phyloP scores from a whole-genome alignment of 2,329 filamentous ascomycete species.

The Mollisiaceae sp. region DNA sequence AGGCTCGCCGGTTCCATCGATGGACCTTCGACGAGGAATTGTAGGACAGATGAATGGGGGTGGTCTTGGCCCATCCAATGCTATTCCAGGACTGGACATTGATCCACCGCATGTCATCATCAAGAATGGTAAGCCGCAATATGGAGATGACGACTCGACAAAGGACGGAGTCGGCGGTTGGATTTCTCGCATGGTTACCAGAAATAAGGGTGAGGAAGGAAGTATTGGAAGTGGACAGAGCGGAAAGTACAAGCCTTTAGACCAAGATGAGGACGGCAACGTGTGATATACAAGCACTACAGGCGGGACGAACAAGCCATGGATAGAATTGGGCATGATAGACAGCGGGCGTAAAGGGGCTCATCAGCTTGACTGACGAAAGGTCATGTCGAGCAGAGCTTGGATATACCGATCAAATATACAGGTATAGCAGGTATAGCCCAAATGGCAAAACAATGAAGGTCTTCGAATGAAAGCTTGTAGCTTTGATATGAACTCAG shows the following conservation, averaged over 20 bases:
- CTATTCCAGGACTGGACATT: conserved; percentile 82
- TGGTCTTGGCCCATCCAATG: conserved; percentile 62
- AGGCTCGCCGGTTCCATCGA: conserved; percentile 79
- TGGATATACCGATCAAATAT: not conserved
- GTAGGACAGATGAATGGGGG: conserved; percentile 41
- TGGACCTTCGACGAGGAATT: conserved; percentile 66
- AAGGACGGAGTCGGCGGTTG: conserved; percentile 67
- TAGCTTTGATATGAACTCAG: not conserved
- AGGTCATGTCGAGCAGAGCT: not conserved
- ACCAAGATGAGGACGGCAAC: conserved; percentile 49
- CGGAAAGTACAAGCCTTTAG: conserved; percentile 44
- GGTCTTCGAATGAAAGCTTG: not conserved
- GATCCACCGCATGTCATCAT: conserved; percentile 71
- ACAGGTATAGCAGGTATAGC: conserved; percentile 2
- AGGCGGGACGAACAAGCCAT: not conserved
- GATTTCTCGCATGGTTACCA: conserved; percentile 70
- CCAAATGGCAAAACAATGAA: not conserved
- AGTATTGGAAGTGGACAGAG: conserved; percentile 36
- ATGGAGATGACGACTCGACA: conserved; percentile 40
- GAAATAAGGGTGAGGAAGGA: conserved; percentile 49
- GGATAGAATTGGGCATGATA: conserved; percentile 3
- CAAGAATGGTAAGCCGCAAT: conserved; percentile 54
- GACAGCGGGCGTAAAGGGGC: conserved; percentile 7
- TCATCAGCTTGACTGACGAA: not conserved
- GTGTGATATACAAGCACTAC: not conserved